phyloP scores from a whole-genome alignment of 371 early-diverging fungal genomes.

The Chytridiales sp. region DNA sequence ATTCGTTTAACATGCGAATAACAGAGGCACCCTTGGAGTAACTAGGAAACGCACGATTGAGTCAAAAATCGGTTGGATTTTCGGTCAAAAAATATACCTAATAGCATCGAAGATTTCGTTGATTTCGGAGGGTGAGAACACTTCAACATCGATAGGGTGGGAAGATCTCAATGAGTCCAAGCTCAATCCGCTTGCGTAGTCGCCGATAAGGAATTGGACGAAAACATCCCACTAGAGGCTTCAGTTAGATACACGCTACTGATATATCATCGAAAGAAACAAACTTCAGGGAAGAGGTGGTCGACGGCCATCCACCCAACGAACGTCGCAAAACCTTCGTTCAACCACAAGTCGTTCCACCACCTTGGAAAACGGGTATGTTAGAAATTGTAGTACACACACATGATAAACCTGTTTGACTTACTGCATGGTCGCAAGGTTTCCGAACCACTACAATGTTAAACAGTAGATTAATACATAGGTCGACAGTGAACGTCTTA shows the following conservation, averaged over 20 bases:
- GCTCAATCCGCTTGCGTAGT: slow-evolving; percentile 66
- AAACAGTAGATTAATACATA: background rate
- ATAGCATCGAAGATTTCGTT: slow-evolving; percentile 54
- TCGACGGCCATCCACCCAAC: slow-evolving; percentile 75
- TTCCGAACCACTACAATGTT: slow-evolving; percentile 98
- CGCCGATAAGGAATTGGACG: slow-evolving; percentile 63
- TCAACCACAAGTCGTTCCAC: slow-evolving; percentile 83
- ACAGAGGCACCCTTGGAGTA: slow-evolving; percentile 94
- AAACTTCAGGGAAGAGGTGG: slow-evolving; percentile 70
- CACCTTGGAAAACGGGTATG: background rate
- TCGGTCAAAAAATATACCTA: too few species aligned
- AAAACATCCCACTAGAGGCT: slow-evolving; percentile 2
- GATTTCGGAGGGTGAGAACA: slow-evolving; percentile 63
- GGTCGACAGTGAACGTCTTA: slow-evolving; percentile 53
- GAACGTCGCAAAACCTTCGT: slow-evolving; percentile 97
- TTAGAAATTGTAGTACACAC: too few species aligned
- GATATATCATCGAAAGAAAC: too few species aligned
- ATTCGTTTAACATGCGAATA: slow-evolving; percentile 87
- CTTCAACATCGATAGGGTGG: slow-evolving; percentile 89
- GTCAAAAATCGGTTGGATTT: too few species aligned
- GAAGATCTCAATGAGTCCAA: slow-evolving; percentile 81
- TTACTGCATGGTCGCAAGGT: slow-evolving; percentile 83
- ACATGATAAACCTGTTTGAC: too few species aligned
- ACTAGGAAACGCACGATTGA: too few species aligned
- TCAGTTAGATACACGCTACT: too few species aligned